Percentiles rank a stretch among this genome's conserved stretches.
These are phyloP conservation scores for Austroboletus eburneus DNA, from an alignment of 768 basidiomycete species.

Conservation along the genomic window DNA sequence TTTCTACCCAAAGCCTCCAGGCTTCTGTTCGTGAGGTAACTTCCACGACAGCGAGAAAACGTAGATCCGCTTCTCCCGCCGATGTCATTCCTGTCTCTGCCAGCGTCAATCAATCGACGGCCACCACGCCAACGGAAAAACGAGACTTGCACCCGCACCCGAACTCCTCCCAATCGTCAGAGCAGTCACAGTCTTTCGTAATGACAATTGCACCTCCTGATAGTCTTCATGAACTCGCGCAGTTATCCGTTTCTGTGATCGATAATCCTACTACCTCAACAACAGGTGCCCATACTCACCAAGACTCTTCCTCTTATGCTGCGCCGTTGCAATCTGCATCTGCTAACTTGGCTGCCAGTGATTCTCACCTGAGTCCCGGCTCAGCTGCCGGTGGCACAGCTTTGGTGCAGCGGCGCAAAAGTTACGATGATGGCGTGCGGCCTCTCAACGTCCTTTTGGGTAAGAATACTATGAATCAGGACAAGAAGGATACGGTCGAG, in stretches of 20 bases:
- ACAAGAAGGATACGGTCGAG: slow-evolving; percentile 9
- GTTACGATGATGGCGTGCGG: slow-evolving; percentile 42
- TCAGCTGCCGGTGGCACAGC: slow-evolving; percentile 9
- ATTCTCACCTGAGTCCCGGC: slow-evolving; percentile 22
- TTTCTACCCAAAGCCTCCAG: slow-evolving; percentile 21
- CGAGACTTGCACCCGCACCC: slow-evolving; percentile 10
- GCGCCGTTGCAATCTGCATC: slow-evolving; percentile 17
- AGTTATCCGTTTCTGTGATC: slow-evolving; percentile 6
- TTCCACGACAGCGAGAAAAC: slow-evolving; percentile 2
- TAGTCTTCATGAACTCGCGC: neutral
- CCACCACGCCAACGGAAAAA: slow-evolving; percentile 20
- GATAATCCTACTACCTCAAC: neutral
- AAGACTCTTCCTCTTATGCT: slow-evolving; percentile 1
- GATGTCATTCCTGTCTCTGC: slow-evolving; percentile 4
- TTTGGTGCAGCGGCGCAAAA: slow-evolving; percentile 33
- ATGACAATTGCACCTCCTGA: slow-evolving; percentile 44
- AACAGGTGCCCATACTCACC: neutral
- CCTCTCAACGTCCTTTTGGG: slow-evolving; percentile 36
- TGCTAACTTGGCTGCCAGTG: slow-evolving; percentile 1
- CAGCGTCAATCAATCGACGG: neutral
- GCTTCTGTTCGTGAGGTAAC: slow-evolving; percentile 9
- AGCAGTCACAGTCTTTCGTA: slow-evolving; percentile 35
- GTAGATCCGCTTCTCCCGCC: slow-evolving; percentile 11
- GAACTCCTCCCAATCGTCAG: slow-evolving; percentile 16
- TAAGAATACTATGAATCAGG: slow-evolving; percentile 10